Base-by-base conservation (phyloP, 345 rosid genomes). In the Murraya paniculata region DNA sequence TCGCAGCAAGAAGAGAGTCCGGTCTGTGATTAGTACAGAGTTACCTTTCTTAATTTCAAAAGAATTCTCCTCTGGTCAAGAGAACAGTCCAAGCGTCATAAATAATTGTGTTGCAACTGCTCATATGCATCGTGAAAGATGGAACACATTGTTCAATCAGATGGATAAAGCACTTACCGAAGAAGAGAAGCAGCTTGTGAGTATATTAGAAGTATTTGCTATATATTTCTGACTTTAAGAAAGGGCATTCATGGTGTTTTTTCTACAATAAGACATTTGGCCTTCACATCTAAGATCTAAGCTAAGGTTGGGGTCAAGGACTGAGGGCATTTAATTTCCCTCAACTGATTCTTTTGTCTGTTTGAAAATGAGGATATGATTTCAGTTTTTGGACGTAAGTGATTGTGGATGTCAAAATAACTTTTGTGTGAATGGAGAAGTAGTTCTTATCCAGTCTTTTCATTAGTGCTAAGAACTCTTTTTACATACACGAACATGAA, bases 1-100 rank as follows among this genome's bases (percentile, higher is more conserved):
- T 55, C 92, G 98, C 7, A 96, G 99, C 87, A 94, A 86, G 89
- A 94, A 89, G 90, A 90, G 94, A 84, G 98, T 94, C 53, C 86
- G 84, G 65, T 90, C 88, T 21, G 98, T 94, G 69, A 87, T 94
- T 71, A 78, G 74, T 8, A 91, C 93, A 45, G 99, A 96, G 70
- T 81, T 96, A 64, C 98, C 95, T 71, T 88, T 89, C 76, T 81
- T 96, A 78, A 82, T 96, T 79, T 76, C 79, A 31, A 94, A 87
- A 86, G 98, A 96, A 78, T 92, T 94, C 83, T 73, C 89, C 55
- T 73, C 88, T 64, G 78, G 84, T 79, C 89, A 89, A 80, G 93
- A 81, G 73, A 78, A 77, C 33, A 72, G 80, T 64, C 79, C 82
- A 53, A 71, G 35, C 70, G 5, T 73, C 22, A 36, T 73, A 73